Percentiles rank a stretch among this genome's conserved stretches.
phyloP scores from a whole-genome alignment of 768 basidiomycete genomes.

The Atractiella rhizophila region DNA sequence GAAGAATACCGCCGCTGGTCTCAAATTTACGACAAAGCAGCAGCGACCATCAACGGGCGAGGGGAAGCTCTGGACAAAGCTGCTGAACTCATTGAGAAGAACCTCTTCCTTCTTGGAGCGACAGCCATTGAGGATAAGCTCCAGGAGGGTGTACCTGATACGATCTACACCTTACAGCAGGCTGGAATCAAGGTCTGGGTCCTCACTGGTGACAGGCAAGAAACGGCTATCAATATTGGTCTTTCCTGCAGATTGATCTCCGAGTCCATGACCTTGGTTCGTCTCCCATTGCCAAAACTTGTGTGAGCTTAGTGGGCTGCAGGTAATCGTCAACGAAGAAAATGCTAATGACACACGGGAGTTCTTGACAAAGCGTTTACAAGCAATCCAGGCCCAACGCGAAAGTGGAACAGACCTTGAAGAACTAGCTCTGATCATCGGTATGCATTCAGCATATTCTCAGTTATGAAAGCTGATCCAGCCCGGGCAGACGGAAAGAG shows the following conservation, averaged over 20 bases:
- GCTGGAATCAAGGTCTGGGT: slow-evolving; percentile 99
- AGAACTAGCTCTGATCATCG: slow-evolving; percentile 81
- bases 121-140: slow-evolving; percentile 97
- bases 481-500: slow-evolving; percentile 62
- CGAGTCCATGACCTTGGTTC: slow-evolving; percentile 90
- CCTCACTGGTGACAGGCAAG: slow-evolving; percentile 87
- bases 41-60: slow-evolving; percentile 80
- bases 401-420: slow-evolving; percentile 77
- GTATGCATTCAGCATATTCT: slow-evolving; percentile 25
- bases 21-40: slow-evolving; percentile 66
- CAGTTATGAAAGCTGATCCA: neutral
- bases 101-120: slow-evolving; percentile 74
- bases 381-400: slow-evolving; percentile 78
- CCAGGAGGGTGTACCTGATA: slow-evolving; percentile 93
- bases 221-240: slow-evolving; percentile 97
- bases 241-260: slow-evolving; percentile 90
- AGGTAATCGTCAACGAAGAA: slow-evolving; percentile 90
- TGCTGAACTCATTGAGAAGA: slow-evolving; percentile 85
- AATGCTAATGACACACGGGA: slow-evolving; percentile 55
- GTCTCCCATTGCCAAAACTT: slow-evolving; percentile 10
- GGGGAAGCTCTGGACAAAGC: slow-evolving; percentile 82
- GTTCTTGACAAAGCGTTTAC: slow-evolving; percentile 62
- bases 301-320: neutral
- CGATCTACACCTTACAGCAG: slow-evolving; percentile 90
- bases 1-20: slow-evolving; percentile 79